Percentiles rank a stretch among this genome's conserved stretches.
Evolutionary conservation across 2,329 filamentous ascomycete species (phyloP).

Genomic region (Alternaria postmessia): DNA sequence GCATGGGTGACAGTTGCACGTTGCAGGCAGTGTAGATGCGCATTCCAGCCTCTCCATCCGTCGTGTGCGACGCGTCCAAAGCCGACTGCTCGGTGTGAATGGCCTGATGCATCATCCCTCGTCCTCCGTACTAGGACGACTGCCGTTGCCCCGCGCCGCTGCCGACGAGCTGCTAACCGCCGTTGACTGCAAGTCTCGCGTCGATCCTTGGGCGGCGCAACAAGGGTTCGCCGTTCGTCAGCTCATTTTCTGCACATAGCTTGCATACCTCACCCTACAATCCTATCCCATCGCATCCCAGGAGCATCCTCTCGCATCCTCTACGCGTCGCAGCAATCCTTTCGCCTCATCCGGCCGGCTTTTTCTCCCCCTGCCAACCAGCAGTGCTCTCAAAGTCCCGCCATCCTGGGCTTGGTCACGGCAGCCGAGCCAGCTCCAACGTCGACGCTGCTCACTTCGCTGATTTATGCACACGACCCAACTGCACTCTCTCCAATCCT

Average conservation of each 20-base stretch:
- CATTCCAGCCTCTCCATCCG: background rate
- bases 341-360: background rate
- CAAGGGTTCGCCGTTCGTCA: background rate
- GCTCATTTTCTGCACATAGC: slow-evolving; percentile 1
- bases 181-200: slow-evolving; percentile 1
- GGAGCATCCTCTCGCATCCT: background rate
- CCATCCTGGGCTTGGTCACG: slow-evolving; percentile 7
- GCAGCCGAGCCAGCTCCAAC: slow-evolving; percentile 9
- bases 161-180: slow-evolving; percentile 3
- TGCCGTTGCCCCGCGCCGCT: slow-evolving; percentile 13
- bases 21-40: background rate
- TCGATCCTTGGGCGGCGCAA: slow-evolving; percentile 1
- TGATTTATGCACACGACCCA: slow-evolving; percentile 3
- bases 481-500: slow-evolving; percentile 1
- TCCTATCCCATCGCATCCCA: background rate
- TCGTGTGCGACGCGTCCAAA: background rate
- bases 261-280: background rate
- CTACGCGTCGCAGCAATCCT: background rate
- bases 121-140: background rate
- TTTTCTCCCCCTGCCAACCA: background rate
- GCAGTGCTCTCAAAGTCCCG: background rate
- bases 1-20: slow-evolving; percentile 1
- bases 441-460: slow-evolving; percentile 5
- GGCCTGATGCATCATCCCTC: background rate
- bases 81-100: background rate